Evolutionary conservation across 108 stramenopile species (phyloP), one percentile per base, ranked within the genome.

Genomic region (Seminavis robusta): DNA sequence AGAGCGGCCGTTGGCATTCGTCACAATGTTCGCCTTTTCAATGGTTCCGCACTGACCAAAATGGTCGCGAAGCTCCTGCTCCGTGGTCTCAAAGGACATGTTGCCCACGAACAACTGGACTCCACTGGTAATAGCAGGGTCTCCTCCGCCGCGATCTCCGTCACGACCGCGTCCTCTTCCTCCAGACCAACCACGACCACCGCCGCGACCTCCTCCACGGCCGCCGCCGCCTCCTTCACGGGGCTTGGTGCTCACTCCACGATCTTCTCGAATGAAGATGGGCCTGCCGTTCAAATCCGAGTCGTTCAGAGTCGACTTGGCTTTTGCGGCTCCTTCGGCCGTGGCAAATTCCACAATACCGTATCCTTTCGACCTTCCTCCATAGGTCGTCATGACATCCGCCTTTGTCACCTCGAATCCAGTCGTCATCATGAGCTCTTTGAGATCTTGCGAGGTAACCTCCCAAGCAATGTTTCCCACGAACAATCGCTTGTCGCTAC

Each of bases 361-460:
- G 55, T 84, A 96, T 30, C 97, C 95, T 57, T 90, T 93, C 27
- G 86, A 90, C 7, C 91, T 79, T 15, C 95, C 94, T 39, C 83
- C 84, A 45, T 68, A 69, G 29, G 79, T 86, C 37, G 66, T 80
- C 56, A 96, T 88, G 40, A 98, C 63, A 56, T 94, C 90, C 17
- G 90, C 95, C 71, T 71, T 61, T 24, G 67, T 62, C 0, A 95
- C 95, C 33, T 92, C 86, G 34, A 83, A 51, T 8, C 93, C 94
- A 46, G 77, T 66, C 0, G 63, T 52, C 44, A 79, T 80, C 94
- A 97, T 96, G 61, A 92, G 83, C 71, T 96, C 95, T 57, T 95
- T 96, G 23, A 98, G 79, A 64, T 92, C 94, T 66, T 95, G 90
- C 94, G 94, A 97, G 29, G 70, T 63, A 10, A 80, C 80, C 23